Evolutionary conservation across 805 yeast genomes (phyloP), one percentile per base, ranked within the genome.

Genomic region (Barnettozyma vustinii): DNA sequence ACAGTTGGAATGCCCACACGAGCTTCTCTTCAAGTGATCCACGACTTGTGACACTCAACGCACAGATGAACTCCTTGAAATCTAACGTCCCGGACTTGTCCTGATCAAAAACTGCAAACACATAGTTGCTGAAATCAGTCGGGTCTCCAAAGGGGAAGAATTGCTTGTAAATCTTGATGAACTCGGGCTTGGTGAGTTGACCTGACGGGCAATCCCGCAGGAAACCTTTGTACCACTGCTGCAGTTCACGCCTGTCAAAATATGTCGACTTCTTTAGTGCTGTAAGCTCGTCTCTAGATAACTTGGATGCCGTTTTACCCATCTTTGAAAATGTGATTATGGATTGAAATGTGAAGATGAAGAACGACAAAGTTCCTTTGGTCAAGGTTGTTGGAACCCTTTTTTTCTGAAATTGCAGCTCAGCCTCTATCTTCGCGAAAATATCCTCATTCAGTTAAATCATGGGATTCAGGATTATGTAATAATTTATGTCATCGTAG

Each of bases 71-170:
- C 66, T 90, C 97, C 67, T 85, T 87, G 70, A 94, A 94, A 62
- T 89, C 96, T 39, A 94, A 86, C 40, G 80, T 76, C 20, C 95
- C 96, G 51, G 80, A 78, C 58, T 79, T 74, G 62, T 89, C 94
- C 39, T 79, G 76, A 65, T 94, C 98, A 66, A 94, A 91, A 3
- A 89, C 96, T 47, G 83, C 81, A 69, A 94, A 94, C 15, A 95
- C 84, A 57, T 84, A 86, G 50, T 81, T 87, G 49, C 97, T 88
- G 69, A 89, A 94, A 50, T 89, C 92, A 4, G 86, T 79, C 1
- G 99, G 97, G 60, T 92, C 96, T 0, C 99, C 99, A 72, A 94
- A 94, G 18, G 99, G 99, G 74, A 94, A 94, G 66, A 92, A 94
- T 62, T 94, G 98, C 64, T 88, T 88, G 71, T 91, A 95, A 18